Conservation (phyloP, 2,329 filamentous ascomycete genomes). For the Arthroderma uncinatum region DNA sequence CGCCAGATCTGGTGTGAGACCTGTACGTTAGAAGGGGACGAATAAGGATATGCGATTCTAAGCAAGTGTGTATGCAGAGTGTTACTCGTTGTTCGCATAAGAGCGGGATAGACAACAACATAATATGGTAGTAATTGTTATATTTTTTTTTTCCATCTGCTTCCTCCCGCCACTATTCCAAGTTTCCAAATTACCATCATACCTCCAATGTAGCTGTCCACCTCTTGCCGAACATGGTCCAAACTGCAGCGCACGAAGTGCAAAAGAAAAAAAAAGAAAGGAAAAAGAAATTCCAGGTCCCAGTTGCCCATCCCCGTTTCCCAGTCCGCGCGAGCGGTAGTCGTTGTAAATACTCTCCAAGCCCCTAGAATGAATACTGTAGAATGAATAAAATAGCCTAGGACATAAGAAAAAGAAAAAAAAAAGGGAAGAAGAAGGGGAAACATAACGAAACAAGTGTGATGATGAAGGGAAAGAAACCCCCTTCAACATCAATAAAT, state of each 20-base stretch:
- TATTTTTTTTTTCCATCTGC: not conserved
- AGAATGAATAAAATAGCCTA: conserved; percentile 14
- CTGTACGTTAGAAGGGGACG: not conserved
- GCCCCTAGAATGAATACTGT: conserved; percentile 15
- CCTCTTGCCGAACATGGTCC: not conserved
- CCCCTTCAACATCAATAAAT: not conserved
- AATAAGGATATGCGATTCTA: conserved; percentile 2
- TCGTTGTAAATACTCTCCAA: conserved; percentile 11
- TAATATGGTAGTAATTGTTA: not conserved
- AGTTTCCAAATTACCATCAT: not conserved
- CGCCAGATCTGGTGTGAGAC: not conserved
- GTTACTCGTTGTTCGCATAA: conserved; percentile 1
- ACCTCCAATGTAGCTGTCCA: not conserved
- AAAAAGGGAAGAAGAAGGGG: not conserved
- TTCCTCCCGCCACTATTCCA: not conserved
- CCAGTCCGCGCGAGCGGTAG: conserved; percentile 16
- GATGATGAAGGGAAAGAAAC: not conserved
- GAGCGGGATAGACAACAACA: not conserved
- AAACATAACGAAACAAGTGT: not conserved
- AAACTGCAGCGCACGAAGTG: not conserved
- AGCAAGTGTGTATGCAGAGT: not conserved
- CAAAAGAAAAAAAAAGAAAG: not conserved
- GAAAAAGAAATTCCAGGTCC: not conserved
- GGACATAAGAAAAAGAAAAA: conserved; percentile 9
- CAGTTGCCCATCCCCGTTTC: conserved; percentile 13